phyloP scores from a whole-genome alignment of 345 rosid species.

The Syzygium aqueum region DNA sequence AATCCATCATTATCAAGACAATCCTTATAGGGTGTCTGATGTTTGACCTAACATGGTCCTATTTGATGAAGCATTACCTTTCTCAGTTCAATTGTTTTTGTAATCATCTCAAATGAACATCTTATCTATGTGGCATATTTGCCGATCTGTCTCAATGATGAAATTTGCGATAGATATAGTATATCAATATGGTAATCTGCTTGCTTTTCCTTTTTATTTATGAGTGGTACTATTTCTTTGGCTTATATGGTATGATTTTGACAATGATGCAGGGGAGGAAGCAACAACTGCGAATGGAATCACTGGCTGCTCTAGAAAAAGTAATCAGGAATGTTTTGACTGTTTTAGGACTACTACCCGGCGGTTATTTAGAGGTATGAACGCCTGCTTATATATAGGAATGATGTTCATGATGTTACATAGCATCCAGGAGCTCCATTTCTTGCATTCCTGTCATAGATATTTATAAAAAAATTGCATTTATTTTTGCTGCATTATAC shows the following conservation, averaged over 20 bases:
- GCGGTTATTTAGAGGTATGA: constrained; percentile 65
- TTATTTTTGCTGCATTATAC: neutral
- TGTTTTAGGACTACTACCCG: constrained; percentile 69
- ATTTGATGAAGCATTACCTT: neutral
- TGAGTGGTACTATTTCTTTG: neutral
- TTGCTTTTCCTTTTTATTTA: neutral
- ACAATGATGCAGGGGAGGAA: constrained; percentile 62
- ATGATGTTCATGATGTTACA: neutral
- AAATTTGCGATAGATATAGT: neutral
- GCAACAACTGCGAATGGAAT: constrained; percentile 56
- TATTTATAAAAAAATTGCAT: neutral
- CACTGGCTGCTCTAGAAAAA: constrained; percentile 59
- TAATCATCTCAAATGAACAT: neutral
- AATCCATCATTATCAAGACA: neutral
- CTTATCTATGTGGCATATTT: neutral
- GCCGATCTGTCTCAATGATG: neutral
- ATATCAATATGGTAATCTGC: neutral
- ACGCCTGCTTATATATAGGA: neutral
- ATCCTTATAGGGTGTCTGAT: neutral
- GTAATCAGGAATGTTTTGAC: constrained; percentile 46
- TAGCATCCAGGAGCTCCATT: neutral
- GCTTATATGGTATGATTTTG: neutral
- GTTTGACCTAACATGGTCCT: neutral
- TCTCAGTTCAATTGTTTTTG: neutral
- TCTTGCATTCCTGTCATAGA: neutral